Base-by-base conservation (phyloP, 2,329 filamentous ascomycete genomes). In the Beauveria caledonica region DNA sequence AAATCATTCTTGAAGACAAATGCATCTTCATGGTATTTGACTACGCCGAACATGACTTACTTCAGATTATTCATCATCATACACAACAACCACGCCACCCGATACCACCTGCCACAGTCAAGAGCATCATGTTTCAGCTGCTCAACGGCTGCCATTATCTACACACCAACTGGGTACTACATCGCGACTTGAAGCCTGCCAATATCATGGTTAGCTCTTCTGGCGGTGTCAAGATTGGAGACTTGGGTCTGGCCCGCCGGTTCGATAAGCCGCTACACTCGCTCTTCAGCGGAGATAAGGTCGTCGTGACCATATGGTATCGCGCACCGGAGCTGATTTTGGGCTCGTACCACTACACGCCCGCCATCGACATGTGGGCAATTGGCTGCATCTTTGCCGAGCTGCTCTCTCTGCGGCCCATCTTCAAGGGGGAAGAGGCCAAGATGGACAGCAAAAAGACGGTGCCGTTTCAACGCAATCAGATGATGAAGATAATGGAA, bases 11-110 rank as follows among this genome's bases (percentile, higher is more conserved):
- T 3, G 93, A 99, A 76, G 92, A 96, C 74, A 97, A 97, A 77
- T 97, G 92, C 77, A 97, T 99, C 72, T 99, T 92, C 76, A 99
- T 99, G 89, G 92, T 99, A 2, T 97, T 99, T 68, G 94, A 97
- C 73, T 99, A 96, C 73, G 94, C 94, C 66, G 94, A 99, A 74
- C 94, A 99, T 73, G 94, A 99, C 73, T 78, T 99, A 42, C 80
- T 99, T 5, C 94, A 99, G 73, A 97, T 99, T 71, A 97, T 99
- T 66, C 94, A 99, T 72, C 92, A 97, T 71, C 94, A 99, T 74
- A 96, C 90, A 1, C 88, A 96, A 72, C 88, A 92, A 61, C 87
- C 91, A 29, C 83, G 92, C 27, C 90, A 94, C 66, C 88, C 90
- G 6, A 97, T 99, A 62, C 92, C 93, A 1, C 88, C 93, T 0